phyloP scores from a whole-genome alignment of 108 stramenopile species.

The Cyclotella kingstonii region DNA sequence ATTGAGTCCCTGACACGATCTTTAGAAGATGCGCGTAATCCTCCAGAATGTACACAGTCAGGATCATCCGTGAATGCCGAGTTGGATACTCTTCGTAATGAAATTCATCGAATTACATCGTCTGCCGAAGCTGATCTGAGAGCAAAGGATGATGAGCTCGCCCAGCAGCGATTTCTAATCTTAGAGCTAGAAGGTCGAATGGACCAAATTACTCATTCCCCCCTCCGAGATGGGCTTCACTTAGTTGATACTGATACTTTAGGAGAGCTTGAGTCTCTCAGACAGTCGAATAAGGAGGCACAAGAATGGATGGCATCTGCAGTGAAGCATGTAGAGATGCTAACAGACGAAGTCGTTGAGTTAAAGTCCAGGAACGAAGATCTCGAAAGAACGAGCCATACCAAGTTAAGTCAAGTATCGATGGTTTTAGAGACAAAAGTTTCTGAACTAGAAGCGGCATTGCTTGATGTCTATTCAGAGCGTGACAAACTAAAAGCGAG shows the following conservation, averaged over 20 bases:
- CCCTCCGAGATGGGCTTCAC: neutral
- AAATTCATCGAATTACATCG: constrained; percentile 16
- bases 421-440: constrained; percentile 35
- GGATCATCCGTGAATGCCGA: neutral
- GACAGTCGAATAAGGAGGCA: constrained; percentile 56
- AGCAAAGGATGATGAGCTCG: constrained; percentile 42
- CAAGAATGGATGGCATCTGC: constrained; percentile 83
- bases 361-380: constrained; percentile 31
- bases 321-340: constrained; percentile 57
- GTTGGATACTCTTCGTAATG: constrained; percentile 16
- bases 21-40: constrained; percentile 20
- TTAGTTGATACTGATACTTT: neutral
- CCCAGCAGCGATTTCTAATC: constrained; percentile 15
- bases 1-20: constrained; percentile 35
- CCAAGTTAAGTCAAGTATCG: no score
- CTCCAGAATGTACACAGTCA: neutral
- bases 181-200: constrained; percentile 38
- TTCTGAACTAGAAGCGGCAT: constrained; percentile 25
- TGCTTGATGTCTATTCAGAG: constrained; percentile 4
- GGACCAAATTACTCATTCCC: constrained; percentile 22
- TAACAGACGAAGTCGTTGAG: constrained; percentile 45
- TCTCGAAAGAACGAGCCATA: constrained; percentile 15
- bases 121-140: constrained; percentile 12
- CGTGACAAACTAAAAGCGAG: neutral
- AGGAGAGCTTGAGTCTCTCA: constrained; percentile 23